Evolutionary conservation across 2,329 filamentous ascomycete genomes (phyloP).

Genomic region (Emergomyces orientalis): DNA sequence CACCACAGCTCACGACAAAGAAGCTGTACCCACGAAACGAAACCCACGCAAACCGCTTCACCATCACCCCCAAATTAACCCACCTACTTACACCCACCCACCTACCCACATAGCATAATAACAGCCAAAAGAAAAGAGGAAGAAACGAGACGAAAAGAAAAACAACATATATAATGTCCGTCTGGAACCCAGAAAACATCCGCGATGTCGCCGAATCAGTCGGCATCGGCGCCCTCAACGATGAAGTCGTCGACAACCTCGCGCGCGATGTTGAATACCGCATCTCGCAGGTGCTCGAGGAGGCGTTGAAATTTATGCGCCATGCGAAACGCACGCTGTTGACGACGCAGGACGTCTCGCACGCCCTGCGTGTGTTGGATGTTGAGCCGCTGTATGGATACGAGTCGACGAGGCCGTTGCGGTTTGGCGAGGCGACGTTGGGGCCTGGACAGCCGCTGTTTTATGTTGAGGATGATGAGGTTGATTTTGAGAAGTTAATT

Average conservation of each 20-base stretch:
- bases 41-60: no score
- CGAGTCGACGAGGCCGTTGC: slow-evolving; percentile 77
- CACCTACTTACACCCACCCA: neutral
- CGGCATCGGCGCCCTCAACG: slow-evolving; percentile 68
- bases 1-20: no score
- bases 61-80: neutral
- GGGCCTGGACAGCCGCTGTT: slow-evolving; percentile 90
- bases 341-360: slow-evolving; percentile 79
- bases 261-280: slow-evolving; percentile 94
- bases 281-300: slow-evolving; percentile 83
- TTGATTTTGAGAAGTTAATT: slow-evolving; percentile 98
- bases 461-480: slow-evolving; percentile 96
- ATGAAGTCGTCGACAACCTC: slow-evolving; percentile 79
- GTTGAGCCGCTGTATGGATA: slow-evolving; percentile 96
- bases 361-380: slow-evolving; percentile 76
- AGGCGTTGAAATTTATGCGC: slow-evolving; percentile 93
- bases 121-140: neutral
- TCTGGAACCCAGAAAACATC: slow-evolving; percentile 96
- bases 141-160: neutral
- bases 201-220: slow-evolving; percentile 94
- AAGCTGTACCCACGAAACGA: no score
- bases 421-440: slow-evolving; percentile 87
- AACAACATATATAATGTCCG: slow-evolving; percentile 40
- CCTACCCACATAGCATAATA: neutral
- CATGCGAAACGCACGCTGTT: slow-evolving; percentile 77